phyloP scores from a whole-genome alignment of 164 flowering plant species.

The Macadamia tetraphylla region DNA sequence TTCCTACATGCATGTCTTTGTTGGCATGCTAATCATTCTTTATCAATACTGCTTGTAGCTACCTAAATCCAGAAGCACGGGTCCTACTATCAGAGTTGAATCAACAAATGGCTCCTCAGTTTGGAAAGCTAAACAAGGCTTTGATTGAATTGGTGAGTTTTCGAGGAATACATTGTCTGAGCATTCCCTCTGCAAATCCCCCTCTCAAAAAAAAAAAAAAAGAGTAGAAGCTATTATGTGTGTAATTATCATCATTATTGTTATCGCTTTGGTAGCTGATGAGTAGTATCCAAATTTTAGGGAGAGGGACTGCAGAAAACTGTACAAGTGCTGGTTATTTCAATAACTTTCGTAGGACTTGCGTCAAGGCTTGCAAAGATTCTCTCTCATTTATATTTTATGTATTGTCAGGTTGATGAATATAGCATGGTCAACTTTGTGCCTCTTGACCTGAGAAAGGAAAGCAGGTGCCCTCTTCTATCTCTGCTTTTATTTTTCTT shows the following conservation, averaged over 20 bases:
- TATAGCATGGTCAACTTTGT: constrained; percentile 63
- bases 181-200: no score
- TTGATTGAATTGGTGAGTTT: constrained; percentile 74
- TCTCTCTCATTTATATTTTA: neutral
- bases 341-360: neutral
- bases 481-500: constrained; percentile 1
- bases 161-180: neutral
- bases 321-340: no score
- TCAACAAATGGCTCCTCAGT: constrained; percentile 83
- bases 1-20: neutral
- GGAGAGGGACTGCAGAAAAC: no score
- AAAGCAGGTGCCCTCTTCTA: constrained; percentile 39
- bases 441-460: constrained; percentile 62
- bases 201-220: no score
- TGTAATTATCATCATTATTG: no score
- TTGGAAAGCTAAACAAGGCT: constrained; percentile 73
- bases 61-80: constrained; percentile 72
- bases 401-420: constrained; percentile 41
- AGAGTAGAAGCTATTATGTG: no score
- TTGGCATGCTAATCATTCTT: neutral
- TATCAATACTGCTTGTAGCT: constrained; percentile 32
- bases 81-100: constrained; percentile 70
- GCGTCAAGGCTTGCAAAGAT: neutral
- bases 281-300: no score
- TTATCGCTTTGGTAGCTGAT: no score